Evolutionary conservation across 805 yeast genomes (phyloP), one percentile per base, ranked within the genome.

Genomic region (Saccharomycopsis fibuligera): DNA sequence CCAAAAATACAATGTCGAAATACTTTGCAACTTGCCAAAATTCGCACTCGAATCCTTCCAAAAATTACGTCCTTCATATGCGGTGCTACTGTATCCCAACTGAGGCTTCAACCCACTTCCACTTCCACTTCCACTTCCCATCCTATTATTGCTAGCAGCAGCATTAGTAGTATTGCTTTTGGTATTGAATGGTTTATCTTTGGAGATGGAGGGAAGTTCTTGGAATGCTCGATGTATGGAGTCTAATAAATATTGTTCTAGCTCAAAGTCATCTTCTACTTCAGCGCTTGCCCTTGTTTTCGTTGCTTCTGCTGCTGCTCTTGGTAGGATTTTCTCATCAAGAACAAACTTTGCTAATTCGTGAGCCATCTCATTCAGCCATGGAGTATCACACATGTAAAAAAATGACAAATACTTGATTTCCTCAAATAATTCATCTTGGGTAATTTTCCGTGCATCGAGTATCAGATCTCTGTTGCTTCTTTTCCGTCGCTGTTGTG

Each of bases 1-100:
- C 30, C 29, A 30, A 40, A 39, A 45, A 33, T 45, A n/a, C n/a
- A 45, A 31, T 3, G 23, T 38, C 17, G 49, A 45, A 4, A 45
- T 45, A 4, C 31, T 12, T 19, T 8, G 8, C 9, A 45, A 3
- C 25, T 45, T 38, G 16, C n/a, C 19, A 21, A 22, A n/a, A 8
- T 12, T 23, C 4, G 10, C n/a, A 14, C 10, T 23, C 4, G 10
- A 5, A 14, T 17, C 16, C 19, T 33, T 33, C 47, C 47, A 44
- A 5, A 4, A 9, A 22, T 29, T 36, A 10, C 47, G 27, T 21
- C 27, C n/a, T 14, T 44, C 47, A 23, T 44, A 44, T 8, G 19
- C n/a, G 16, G 29, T 21, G 19, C 6, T 9, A 33, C 19, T 22
- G 47, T 25, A 44, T 10, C 47, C 47, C 9, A 44, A 16, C 24